A percentile compares a stretch with the other conserved stretches of the same genome.
These are phyloP conservation scores for Colletotrichum lindemuthianum DNA, from an alignment of 2,329 filamentous ascomycete species.

Conservation along the genomic window DNA sequence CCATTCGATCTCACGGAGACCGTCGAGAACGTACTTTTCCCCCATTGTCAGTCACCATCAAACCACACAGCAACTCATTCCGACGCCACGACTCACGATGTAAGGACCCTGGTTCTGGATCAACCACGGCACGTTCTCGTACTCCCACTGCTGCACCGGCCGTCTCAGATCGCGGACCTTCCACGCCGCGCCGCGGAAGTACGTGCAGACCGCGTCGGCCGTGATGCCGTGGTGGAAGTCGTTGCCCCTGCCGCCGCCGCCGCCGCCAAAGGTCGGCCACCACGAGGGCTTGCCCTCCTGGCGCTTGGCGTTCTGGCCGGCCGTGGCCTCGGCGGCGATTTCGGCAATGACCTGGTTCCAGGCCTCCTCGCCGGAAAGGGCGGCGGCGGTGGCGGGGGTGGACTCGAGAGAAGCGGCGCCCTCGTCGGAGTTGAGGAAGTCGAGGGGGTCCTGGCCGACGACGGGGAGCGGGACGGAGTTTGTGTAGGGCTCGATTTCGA, in stretches of 20 bases:
- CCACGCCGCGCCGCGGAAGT: conserved; percentile 18
- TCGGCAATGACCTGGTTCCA: conserved; percentile 13
- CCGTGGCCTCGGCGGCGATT: neutral
- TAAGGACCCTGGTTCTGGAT: conserved; percentile 32
- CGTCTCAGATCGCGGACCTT: conserved; percentile 22
- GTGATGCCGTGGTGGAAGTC: conserved; percentile 26
- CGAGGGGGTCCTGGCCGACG: neutral
- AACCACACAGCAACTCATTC: neutral
- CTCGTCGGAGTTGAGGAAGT: neutral
- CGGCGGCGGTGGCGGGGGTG: neutral
- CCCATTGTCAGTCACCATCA: neutral
- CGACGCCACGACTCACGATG: neutral
- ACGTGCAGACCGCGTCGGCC: conserved; percentile 7
- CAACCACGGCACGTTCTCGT: conserved; percentile 35
- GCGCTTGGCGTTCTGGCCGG: too few species aligned
- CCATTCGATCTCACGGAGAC: conserved; percentile 32
- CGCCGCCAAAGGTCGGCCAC: neutral
- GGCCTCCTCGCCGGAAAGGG: neutral
- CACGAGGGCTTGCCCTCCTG: too few species aligned
- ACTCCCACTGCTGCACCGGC: conserved; percentile 17
- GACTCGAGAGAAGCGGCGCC: neutral
- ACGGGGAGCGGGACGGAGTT: neutral
- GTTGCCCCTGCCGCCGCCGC: neutral
- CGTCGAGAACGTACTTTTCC: conserved; percentile 25
- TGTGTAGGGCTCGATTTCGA: neutral